Base-by-base conservation (phyloP, 2,329 filamentous ascomycete genomes). In the Fusarium hostae region DNA sequence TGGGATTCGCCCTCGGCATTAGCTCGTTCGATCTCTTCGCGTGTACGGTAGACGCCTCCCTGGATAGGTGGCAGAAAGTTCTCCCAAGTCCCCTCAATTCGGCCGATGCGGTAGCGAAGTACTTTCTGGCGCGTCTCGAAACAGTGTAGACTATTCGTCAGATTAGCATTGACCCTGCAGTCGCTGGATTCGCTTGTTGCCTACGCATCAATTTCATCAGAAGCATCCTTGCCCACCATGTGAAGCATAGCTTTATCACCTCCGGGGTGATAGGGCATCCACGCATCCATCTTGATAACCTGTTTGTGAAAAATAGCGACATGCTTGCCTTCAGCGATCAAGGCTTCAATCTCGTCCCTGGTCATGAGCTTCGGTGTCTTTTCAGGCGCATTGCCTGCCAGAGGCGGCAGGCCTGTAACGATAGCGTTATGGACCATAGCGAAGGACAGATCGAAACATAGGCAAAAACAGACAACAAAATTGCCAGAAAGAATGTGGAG, bases 31-130 rank as follows among this genome's bases (percentile, higher is more conserved):
- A 81, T 79, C 30, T 82, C 78, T 50, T 71, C 71, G 20, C 79
- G 76, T 26, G 83, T 81, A 72, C 91, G 88, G 81, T 95, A 97
- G 64, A 87, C 86, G 44, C 95, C 95, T 63, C 94, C 95, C 81
- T 98, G 95, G 57, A 98, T 95, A 1, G 96, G 95, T 8, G 96
- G 95, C 10, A 93, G 77, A 78, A 98, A 97, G 81, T 98, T 98
- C 68, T 85, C 84, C 96, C 96, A 99, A 68, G 84, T 85, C 34
- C 94, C 93, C 78, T 96, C 88, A 63, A 97, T 89, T 70, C 87
- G 88, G 47, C 96, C 96, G 76, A 98, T 94, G 71, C 93, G 90
- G 79, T 95, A 98, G 70, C 88, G 89, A 66, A 89, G 82, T 94
- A 98, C 98, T 75, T 89, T 89, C 64, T 89, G 81, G 75, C 89